Conservation (phyloP, 805 yeast species). For the Candida rishiriensis region DNA sequence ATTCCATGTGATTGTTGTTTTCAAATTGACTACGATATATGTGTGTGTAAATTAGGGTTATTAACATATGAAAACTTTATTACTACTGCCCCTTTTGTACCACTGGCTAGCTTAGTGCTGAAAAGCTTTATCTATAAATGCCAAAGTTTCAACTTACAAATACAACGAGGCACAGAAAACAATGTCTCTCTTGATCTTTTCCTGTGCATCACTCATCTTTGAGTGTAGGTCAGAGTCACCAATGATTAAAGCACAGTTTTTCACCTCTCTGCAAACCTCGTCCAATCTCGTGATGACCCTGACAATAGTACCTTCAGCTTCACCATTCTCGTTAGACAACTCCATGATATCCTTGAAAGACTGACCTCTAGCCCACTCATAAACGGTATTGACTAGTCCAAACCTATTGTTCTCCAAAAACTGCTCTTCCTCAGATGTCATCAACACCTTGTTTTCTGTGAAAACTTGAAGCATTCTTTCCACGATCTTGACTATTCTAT, state of each 20-base stretch:
- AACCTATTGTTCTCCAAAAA: slow-evolving; percentile 82
- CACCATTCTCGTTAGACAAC: slow-evolving; percentile 69
- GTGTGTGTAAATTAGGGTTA: no score
- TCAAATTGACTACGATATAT: no score
- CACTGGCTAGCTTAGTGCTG: no score
- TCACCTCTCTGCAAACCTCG: slow-evolving; percentile 92
- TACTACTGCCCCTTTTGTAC: no score
- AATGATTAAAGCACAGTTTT: slow-evolving; percentile 87
- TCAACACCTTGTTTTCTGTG: slow-evolving; percentile 61
- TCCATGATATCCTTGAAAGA: slow-evolving; percentile 88
- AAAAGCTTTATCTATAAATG: no score
- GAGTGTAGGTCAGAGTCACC: slow-evolving; percentile 89
- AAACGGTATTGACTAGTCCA: slow-evolving; percentile 88
- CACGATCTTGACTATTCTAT: slow-evolving; percentile 67
- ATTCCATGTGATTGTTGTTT: neutral
- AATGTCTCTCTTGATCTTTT: slow-evolving; percentile 90
- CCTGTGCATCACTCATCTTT: slow-evolving; percentile 91
- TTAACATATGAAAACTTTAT: no score
- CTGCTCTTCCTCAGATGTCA: slow-evolving; percentile 81
- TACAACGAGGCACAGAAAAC: slow-evolving; percentile 96
- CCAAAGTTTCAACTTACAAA: slow-evolving; percentile 36
- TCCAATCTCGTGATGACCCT: slow-evolving; percentile 92
- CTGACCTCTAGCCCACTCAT: slow-evolving; percentile 97
- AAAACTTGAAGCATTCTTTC: slow-evolving; percentile 57
- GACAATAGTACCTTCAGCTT: slow-evolving; percentile 87